Conservation (phyloP, 176 grass and related monocot genomes). For the Chloris gayana region DNA sequence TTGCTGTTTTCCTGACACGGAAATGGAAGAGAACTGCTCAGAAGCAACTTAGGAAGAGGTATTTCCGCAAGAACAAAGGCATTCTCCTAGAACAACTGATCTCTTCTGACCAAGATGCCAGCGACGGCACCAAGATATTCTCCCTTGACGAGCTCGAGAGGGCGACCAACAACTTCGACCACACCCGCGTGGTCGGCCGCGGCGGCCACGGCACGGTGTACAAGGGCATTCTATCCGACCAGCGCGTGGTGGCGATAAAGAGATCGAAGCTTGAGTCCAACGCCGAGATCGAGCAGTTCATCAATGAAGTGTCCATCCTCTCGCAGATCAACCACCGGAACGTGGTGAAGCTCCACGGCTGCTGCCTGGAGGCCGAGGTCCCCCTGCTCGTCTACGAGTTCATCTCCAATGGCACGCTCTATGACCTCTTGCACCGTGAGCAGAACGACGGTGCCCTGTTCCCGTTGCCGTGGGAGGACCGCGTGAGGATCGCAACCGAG, state of each 20-base stretch:
- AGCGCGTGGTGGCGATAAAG: conserved; percentile 35
- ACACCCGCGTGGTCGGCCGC: neutral
- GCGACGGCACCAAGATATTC: conserved; percentile 36
- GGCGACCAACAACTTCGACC: conserved; percentile 37
- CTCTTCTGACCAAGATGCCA: neutral
- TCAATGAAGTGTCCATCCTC: conserved; percentile 39
- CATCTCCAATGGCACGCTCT: conserved; percentile 35
- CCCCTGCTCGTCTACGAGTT: conserved; percentile 33
- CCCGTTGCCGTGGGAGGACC: conserved; percentile 12
- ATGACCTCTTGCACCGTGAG: neutral
- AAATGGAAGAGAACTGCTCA: conserved; percentile 25
- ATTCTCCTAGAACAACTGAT: conserved; percentile 32
- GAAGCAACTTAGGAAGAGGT: neutral
- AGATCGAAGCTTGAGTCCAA: neutral
- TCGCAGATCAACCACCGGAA: conserved; percentile 40
- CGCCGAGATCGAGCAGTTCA: conserved; percentile 21
- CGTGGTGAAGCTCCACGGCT: conserved; percentile 39
- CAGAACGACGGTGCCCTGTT: neutral
- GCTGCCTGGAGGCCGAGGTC: conserved; percentile 30
- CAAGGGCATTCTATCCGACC: conserved; percentile 36
- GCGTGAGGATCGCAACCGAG: conserved; percentile 19
- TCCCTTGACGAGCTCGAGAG: conserved; percentile 36
- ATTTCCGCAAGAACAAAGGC: conserved; percentile 35
- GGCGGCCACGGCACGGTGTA: conserved; percentile 32
- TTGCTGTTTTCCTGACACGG: neutral